Evolutionary conservation across 371 early-diverging fungal genomes (phyloP), one percentile per base, ranked within the genome.

Genomic region (Catenaria anguillulae): DNA sequence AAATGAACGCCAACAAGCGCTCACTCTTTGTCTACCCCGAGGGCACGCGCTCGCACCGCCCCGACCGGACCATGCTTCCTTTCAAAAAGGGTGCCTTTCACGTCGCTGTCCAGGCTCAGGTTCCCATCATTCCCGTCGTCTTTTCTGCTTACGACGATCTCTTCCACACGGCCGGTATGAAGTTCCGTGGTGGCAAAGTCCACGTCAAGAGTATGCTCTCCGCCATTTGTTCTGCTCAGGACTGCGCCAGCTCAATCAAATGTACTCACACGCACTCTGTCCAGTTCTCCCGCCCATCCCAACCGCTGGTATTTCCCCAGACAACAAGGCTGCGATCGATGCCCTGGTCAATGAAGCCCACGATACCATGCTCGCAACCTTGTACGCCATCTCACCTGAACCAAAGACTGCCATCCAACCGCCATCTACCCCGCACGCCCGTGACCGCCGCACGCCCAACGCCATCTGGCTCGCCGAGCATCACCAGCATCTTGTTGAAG

Each of bases 41-140:
- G 74, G 97, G 95, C 56, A 96, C 95, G 13, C 86, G 95, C 37
- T 85, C 88, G 10, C 84, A 81, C 67, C 79, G 82, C 42, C 70
- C 76, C 33, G 81, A 80, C 60, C 78, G 88, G 26, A 74, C 76
- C 59, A 65, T 96, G 64, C 73, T 94, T 56, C 92, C 91, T 0
- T 95, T 96, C 76, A 96, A 96, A 70, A 89, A 89, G 70, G 90
- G 90, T 17, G 87, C 87, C 10, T 96, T 96, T 71, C 83, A 91
- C 66, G 80, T 96, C 67, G 95, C 97, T 19, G 82, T 86, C 61
- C 86, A 90, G 67, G 87, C 89, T 1, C 74, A 80, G 62, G 80
- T 87, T 6, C 95, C 95, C 13, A 80, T 96, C 61, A 78, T 94
- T n/a, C 97, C 97, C 13, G 77, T 95, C 33, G 90, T 93, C 26